Evolutionary conservation across 2,329 filamentous ascomycete genomes (phyloP), one percentile per base, ranked within the genome.

Genomic region (Lomentospora prolificans): DNA sequence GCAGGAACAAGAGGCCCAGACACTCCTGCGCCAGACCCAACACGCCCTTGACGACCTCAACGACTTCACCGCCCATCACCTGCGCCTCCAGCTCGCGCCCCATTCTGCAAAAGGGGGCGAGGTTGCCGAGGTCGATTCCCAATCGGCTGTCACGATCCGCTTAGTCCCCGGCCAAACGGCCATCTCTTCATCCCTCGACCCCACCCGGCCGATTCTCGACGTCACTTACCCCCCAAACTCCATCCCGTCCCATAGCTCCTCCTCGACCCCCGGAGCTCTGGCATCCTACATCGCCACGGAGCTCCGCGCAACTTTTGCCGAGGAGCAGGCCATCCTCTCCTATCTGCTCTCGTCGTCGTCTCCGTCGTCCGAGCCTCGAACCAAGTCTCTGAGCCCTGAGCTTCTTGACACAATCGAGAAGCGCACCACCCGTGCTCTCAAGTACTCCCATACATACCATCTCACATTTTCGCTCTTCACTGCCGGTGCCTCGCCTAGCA

Each of bases 381-480:
- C 75, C 3, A 72, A 75, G 57, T 72, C 72, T 4, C 61, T 80
- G 39, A 71, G 74, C 0, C 72, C 77, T 31, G 75, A 82, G 30
- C 72, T 77, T 0, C 73, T 77, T 24, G 81, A 82, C 41, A 74
- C 78, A 1, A 75, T 82, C 62, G 80, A 72, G 63, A 86, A 76
- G 78, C 87, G 90, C 59, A 88, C 88, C 33, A 94, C 88, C 2
- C 80, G 90, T 53, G 90, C 90, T 0, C 80, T 97, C 65, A 95
- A 92, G 67, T 95, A 96, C 67, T 87, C 94, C 3, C 85, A 91
- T 12, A 95, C 89, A 0, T 99, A 97, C 67, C 94, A 99, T 66
- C 75, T 99, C 27, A 96, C 91, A 0, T 96, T 99, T 66, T 99
- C 94, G 0, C 77, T 99, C 3, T 97, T 99, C 67, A 94, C 90